Evolutionary conservation across 1,284 basidiomycete species (phyloP).

Genomic region (Tylopilus orsonianus): DNA sequence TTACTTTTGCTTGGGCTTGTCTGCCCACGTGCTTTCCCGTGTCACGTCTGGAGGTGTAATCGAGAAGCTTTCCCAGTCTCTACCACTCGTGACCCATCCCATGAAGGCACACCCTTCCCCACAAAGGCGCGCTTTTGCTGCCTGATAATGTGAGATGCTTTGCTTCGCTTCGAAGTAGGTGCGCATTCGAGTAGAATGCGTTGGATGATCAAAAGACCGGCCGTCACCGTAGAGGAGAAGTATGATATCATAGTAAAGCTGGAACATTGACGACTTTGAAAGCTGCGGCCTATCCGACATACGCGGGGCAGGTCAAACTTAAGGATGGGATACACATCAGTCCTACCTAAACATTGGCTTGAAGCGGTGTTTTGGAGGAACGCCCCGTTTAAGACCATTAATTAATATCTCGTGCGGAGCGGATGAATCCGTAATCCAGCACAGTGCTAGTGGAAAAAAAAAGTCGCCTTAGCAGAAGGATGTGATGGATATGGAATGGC

Average conservation of each 20-base stretch:
- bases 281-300: conserved; percentile 44
- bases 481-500: conserved; percentile 14
- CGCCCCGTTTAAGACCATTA: conserved; percentile 75
- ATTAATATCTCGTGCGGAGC: conserved; percentile 60
- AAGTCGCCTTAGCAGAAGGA: conserved; percentile 7
- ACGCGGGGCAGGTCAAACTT: conserved; percentile 4
- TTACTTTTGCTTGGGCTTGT: not conserved
- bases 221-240: conserved; percentile 14
- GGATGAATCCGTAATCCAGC: conserved; percentile 59
- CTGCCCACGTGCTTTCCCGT: not conserved
- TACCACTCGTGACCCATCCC: conserved; percentile 62
- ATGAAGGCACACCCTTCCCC: conserved; percentile 46
- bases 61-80: conserved; percentile 52
- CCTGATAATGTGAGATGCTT: conserved; percentile 42
- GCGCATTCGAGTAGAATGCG: conserved; percentile 5
- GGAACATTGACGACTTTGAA: conserved; percentile 49
- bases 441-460: conserved; percentile 49
- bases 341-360: conserved; percentile 61
- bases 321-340: not conserved
- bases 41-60: conserved; percentile 2
- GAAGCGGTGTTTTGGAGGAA: conserved; percentile 65
- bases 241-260: conserved; percentile 37
- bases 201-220: conserved; percentile 4
- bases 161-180: conserved; percentile 43
- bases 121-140: conserved; percentile 46